phyloP scores from a whole-genome alignment of 2,329 filamentous ascomycete genomes.

The Microdochium paspali region DNA sequence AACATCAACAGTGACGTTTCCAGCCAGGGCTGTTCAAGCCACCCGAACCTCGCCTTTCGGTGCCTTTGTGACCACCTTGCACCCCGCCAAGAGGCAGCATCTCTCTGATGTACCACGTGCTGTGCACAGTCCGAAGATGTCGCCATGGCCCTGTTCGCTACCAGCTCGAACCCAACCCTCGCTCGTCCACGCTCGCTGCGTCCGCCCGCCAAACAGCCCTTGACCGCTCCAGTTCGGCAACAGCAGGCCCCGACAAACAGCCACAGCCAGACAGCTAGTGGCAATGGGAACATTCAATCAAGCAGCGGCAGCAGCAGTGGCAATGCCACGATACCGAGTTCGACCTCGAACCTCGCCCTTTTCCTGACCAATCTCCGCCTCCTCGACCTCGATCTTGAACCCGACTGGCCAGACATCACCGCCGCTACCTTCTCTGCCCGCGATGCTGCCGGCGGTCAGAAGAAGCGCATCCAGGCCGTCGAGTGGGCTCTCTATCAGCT shows the following conservation, averaged over 20 bases:
- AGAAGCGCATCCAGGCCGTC: slow-evolving; percentile 69
- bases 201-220: neutral
- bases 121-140: neutral
- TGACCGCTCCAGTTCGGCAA: neutral
- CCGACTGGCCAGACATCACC: slow-evolving; percentile 75
- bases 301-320: neutral
- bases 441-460: slow-evolving; percentile 63
- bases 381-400: slow-evolving; percentile 64
- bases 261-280: neutral
- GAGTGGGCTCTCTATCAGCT: slow-evolving; percentile 91
- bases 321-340: slow-evolving; percentile 7
- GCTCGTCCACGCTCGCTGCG: neutral
- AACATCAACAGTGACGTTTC: neutral
- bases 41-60: neutral
- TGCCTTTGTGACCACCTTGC: neutral
- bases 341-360: slow-evolving; percentile 46
- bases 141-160: neutral
- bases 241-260: neutral
- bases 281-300: neutral
- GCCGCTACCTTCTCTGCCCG: slow-evolving; percentile 58
- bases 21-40: too few species aligned
- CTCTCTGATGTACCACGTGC: neutral
- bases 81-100: neutral
- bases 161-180: neutral
- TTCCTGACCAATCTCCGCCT: slow-evolving; percentile 81